These are phyloP conservation scores for Fusarium keratoplasticum DNA, from an alignment of 2,329 filamentous ascomycete genomes.

Conservation along the genomic window DNA sequence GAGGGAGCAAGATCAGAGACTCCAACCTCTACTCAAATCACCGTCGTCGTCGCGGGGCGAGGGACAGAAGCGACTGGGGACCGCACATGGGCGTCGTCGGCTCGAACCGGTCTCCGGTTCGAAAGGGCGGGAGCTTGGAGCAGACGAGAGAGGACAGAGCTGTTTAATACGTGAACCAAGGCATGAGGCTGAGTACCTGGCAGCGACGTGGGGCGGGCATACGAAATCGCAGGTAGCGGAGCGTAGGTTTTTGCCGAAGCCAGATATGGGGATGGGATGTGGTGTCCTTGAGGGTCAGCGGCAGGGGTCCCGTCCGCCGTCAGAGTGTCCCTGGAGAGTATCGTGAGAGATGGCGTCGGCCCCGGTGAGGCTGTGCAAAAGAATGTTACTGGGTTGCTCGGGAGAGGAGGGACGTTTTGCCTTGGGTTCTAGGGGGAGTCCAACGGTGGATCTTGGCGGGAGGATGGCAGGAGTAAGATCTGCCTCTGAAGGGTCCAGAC, in stretches of 20 bases:
- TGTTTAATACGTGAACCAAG: conserved; percentile 22
- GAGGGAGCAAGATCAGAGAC: conserved; percentile 1
- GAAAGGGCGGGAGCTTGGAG: conserved; percentile 29
- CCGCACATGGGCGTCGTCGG: conserved; percentile 42
- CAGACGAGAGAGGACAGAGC: conserved; percentile 8
- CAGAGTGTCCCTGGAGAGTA: conserved; percentile 16
- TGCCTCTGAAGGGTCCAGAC: neutral
- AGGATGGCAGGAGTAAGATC: neutral
- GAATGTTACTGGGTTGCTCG: conserved; percentile 17
- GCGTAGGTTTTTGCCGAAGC: conserved; percentile 7
- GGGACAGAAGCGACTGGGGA: conserved; percentile 38
- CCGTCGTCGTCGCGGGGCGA: conserved; percentile 46
- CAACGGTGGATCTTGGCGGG: neutral
- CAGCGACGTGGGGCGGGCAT: conserved; percentile 30
- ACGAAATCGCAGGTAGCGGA: conserved; percentile 16
- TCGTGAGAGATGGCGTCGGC: conserved; percentile 32
- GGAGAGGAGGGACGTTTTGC: neutral
- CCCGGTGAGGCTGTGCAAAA: conserved; percentile 42
- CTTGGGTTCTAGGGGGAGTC: neutral
- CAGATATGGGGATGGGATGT: neutral
- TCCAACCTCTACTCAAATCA: conserved; percentile 27
- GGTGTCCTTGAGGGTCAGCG: neutral
- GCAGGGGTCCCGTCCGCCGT: conserved; percentile 20
- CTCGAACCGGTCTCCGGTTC: conserved; percentile 35
- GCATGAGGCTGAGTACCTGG: conserved; percentile 43